Evolutionary conservation across 257 asterid species (phyloP), one percentile per base, ranked within the genome.

Genomic region (Fraxinus quadrangulata): DNA sequence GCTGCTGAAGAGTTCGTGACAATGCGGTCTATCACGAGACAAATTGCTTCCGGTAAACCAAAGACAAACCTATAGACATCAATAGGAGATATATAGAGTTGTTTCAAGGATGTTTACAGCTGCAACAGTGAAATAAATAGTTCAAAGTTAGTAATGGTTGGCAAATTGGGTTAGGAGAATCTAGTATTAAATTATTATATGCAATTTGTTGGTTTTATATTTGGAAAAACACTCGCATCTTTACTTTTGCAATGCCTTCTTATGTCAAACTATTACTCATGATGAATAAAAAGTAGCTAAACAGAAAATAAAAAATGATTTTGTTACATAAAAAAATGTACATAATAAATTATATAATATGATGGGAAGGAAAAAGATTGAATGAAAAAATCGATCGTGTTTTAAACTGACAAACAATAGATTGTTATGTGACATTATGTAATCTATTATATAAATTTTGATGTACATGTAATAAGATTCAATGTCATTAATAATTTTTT

Each of bases 1-100:
- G 92, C 99, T 78, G 98, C 97, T 0, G 99, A 95, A 83, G 99
- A 95, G 75, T 95, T 95, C 23, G 99, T 95, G 82, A 93, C 98
- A 0, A 93, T 93, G 99, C 85, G 98, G 68, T 78, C 97, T 2
- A 87, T 78, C 79, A 83, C 89, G 6, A 90, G 96, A 90, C 89
- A 83, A 23, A 77, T 95, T 49, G 13, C 92, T 70, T 78, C 90
- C 67, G 82, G 76, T 72, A 93, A 95, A 86, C 92, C 93, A 2
- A 91, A 82, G 85, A 91, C 94, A 71, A 94, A 84, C 45, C 84
- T 86, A 19, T 88, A 79, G 81, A 71, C 59, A 66, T 40, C 40
- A 51, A 71, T 16, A 63, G 23, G 39, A 14, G 33, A 75, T 74
- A 75, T 74, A 2, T 2, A 56, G 59, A 5, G 67, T 75, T 24